Evolutionary conservation across 2,329 filamentous ascomycete species (phyloP), one percentile per base, ranked within the genome.

Genomic region (Teratosphaeria epicoccoides): DNA sequence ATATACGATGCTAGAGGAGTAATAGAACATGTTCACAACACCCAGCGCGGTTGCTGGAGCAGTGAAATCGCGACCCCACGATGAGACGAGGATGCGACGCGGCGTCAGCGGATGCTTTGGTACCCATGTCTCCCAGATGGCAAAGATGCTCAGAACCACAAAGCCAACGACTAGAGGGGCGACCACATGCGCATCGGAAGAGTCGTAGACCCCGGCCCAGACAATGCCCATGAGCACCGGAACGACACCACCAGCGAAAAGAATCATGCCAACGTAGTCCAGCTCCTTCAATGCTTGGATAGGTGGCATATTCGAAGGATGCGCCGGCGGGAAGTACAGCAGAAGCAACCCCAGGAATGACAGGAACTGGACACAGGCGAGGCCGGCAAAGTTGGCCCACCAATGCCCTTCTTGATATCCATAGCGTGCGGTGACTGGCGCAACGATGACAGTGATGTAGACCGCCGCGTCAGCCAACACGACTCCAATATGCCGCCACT

Each of bases 1-100:
- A 47, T 51, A 54, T 2, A 57, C 48, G 25, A 58, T 53, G 50
- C 50, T 51, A 43, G 68, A 69, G 28, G 68, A 69, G 59, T 76
- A 77, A 62, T 76, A 77, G 59, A 76, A 76, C 74, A 77, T 77
- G 51, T 72, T 76, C 20, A 76, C 67, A 44, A 77, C 70, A 43
- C 69, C 70, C 0, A 70, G 65, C 3, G 70, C 70, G 24, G 57
- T 56, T 24, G 52, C 52, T 6, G 57, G 57, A 5, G 70, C 73
- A 0, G 73, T 76, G 43, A 77, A 69, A 43, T 75, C 72, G n/a
- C 74, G 66, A 1, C 74, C 74, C 25, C 66, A 60, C 11, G 69
- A 69, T 9, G 68, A 63, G 4, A 70, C 70, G 59, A 77, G 77
- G 57, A 77, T 55, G 52, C 68, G 65, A 0, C 71, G 66, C 6